phyloP scores from a whole-genome alignment of 2,329 filamentous ascomycete genomes.

The Colletotrichum liaoningense region DNA sequence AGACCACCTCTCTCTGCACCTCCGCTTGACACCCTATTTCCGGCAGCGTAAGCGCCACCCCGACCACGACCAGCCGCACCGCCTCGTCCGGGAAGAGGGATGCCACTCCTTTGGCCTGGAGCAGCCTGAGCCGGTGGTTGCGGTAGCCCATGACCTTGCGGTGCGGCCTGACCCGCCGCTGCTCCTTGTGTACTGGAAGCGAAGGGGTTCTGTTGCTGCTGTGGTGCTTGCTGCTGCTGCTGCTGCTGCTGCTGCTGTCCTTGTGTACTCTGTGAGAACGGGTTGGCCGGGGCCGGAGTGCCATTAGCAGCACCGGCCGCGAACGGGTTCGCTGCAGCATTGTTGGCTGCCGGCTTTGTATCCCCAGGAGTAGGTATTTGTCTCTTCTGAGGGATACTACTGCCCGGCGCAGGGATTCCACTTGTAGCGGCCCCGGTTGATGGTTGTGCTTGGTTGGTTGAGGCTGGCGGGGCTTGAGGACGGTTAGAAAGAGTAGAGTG shows the following conservation, averaged over 20 bases:
- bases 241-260: constrained; percentile 38
- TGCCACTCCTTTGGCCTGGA: constrained; percentile 40
- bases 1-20: constrained; percentile 47
- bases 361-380: constrained; percentile 7
- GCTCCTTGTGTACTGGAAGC: constrained; percentile 10
- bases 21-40: constrained; percentile 49
- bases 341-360: background rate
- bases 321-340: constrained; percentile 29
- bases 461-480: background rate
- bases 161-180: constrained; percentile 11
- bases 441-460: constrained; percentile 7
- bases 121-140: constrained; percentile 22
- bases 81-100: constrained; percentile 56
- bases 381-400: constrained; percentile 28
- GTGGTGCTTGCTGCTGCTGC: constrained; percentile 39
- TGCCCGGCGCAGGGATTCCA: constrained; percentile 19
- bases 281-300: background rate
- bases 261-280: constrained; percentile 12
- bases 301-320: constrained; percentile 3
- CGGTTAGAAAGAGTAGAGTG: background rate
- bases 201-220: constrained; percentile 39
- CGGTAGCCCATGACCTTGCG: constrained; percentile 22
- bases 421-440: constrained; percentile 1
- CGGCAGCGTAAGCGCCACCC: constrained; percentile 51
- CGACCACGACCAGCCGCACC: constrained; percentile 47